Evolutionary conservation across 148 eudicot genomes (phyloP).

Genomic region (Rheum nobile): DNA sequence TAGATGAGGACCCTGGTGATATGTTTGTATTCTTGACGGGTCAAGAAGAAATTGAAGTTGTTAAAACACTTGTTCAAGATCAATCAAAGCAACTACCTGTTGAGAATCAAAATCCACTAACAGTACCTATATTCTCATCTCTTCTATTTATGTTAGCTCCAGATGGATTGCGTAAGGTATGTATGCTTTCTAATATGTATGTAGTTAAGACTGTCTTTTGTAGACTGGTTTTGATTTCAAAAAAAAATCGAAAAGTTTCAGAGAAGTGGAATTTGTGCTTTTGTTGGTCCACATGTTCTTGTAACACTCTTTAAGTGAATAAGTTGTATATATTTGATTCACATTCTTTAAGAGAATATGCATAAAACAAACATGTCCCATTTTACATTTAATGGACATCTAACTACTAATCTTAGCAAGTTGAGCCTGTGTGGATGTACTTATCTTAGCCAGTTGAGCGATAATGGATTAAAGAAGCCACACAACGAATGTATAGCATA

Average conservation of each 20-base stretch:
- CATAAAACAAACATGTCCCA: background rate
- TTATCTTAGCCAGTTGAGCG: background rate
- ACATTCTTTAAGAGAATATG: background rate
- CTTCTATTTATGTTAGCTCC: constrained; percentile 78
- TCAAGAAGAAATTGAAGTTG: constrained; percentile 58
- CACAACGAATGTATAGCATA: background rate
- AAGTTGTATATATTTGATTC: background rate
- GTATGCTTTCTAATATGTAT: constrained; percentile 12
- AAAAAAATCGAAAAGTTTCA: background rate
- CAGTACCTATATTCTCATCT: constrained; percentile 68
- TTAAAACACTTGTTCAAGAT: constrained; percentile 68
- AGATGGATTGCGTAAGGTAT: constrained; percentile 79
- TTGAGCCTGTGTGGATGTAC: too few species aligned
- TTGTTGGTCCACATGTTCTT: background rate
- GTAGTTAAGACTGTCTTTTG: background rate
- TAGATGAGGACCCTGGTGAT: too few species aligned
- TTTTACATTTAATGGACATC: background rate
- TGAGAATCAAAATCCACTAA: constrained; percentile 37
- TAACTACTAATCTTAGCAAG: too few species aligned
- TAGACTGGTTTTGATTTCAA: background rate
- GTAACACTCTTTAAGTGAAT: background rate
- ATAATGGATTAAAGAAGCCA: background rate
- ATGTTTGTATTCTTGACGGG: constrained; percentile 67
- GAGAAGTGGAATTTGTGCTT: background rate
- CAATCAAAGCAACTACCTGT: constrained; percentile 55